Percentiles rank a stretch among this genome's conserved stretches.
phyloP scores from a whole-genome alignment of 805 yeast species.

The Priceomyces castillae region DNA sequence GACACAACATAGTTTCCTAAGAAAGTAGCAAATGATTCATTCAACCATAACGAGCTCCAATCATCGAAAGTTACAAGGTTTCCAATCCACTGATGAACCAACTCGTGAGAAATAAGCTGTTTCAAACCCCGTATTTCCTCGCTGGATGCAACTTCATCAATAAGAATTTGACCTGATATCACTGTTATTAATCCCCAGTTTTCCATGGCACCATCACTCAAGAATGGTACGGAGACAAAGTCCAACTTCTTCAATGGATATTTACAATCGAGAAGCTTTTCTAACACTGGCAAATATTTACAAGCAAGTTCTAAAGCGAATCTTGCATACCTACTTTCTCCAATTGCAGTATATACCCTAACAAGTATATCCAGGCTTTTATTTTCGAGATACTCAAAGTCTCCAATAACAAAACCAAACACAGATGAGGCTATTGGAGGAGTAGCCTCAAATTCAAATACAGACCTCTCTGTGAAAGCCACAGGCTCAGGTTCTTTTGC shows the following conservation, averaged over 20 bases:
- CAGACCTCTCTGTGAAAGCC: constrained; percentile 22
- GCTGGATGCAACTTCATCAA: constrained; percentile 21
- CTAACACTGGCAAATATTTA: constrained; percentile 48
- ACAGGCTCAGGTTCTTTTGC: constrained; percentile 11
- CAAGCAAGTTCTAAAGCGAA: constrained; percentile 50
- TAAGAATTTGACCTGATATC: constrained; percentile 46
- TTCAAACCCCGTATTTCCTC: constrained; percentile 32
- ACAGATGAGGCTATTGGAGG: constrained; percentile 61
- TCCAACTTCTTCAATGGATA: constrained; percentile 68
- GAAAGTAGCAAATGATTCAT: constrained; percentile 78
- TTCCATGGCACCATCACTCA: constrained; percentile 79
- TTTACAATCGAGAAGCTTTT: constrained; percentile 36
- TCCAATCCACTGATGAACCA: constrained; percentile 82
- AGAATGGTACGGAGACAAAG: constrained; percentile 64
- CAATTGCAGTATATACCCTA: constrained; percentile 54
- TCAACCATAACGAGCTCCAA: constrained; percentile 70
- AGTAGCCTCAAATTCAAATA: constrained; percentile 48
- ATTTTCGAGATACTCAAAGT: constrained; percentile 48
- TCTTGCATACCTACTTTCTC: constrained; percentile 45
- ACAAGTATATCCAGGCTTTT: constrained; percentile 34
- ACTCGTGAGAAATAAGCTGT: constrained; percentile 66
- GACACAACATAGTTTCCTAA: constrained; percentile 50
- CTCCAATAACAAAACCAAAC: constrained; percentile 69
- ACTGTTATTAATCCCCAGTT: constrained; percentile 70
- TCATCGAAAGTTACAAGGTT: constrained; percentile 63